phyloP scores from a whole-genome alignment of 1,284 basidiomycete genomes.

The Cryptococcus deneoformans region DNA sequence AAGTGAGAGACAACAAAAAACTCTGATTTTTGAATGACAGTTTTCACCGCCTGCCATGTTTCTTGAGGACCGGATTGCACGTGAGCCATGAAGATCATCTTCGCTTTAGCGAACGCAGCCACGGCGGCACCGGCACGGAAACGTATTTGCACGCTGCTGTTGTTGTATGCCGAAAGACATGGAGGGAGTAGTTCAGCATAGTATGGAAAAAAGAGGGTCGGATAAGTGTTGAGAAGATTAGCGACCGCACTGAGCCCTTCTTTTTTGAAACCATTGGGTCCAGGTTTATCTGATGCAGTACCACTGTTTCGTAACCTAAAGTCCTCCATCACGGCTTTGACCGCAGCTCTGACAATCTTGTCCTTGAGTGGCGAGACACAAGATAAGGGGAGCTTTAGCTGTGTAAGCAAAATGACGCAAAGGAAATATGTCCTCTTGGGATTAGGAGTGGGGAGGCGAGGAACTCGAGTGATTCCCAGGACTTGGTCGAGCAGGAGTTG shows the following conservation, averaged over 20 bases:
- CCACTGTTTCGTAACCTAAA: slow-evolving; percentile 19
- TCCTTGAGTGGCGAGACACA: slow-evolving; percentile 33
- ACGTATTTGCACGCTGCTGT: slow-evolving; percentile 19
- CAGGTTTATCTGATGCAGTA: slow-evolving; percentile 14
- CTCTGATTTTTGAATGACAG: not conserved
- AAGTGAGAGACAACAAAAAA: slow-evolving; percentile 27
- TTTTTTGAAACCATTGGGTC: slow-evolving; percentile 22
- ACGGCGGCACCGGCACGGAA: slow-evolving; percentile 28
- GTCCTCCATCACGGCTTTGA: slow-evolving; percentile 28
- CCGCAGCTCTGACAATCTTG: slow-evolving; percentile 37
- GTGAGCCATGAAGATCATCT: slow-evolving; percentile 21
- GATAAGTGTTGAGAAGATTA: slow-evolving; percentile 40
- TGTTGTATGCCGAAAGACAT: slow-evolving; percentile 27
- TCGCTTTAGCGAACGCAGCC: slow-evolving; percentile 32
- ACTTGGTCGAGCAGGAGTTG: slow-evolving; percentile 38
- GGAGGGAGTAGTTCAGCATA: slow-evolving; percentile 35
- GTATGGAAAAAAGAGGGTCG: slow-evolving; percentile 26
- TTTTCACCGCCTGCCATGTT: slow-evolving; percentile 14
- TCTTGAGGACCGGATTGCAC: slow-evolving; percentile 12
- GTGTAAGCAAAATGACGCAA: slow-evolving; percentile 38
- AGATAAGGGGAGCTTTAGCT: slow-evolving; percentile 32
- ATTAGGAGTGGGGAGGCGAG: slow-evolving; percentile 39
- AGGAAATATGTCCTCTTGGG: slow-evolving; percentile 48
- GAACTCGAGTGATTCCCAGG: slow-evolving; percentile 42
- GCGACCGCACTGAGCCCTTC: slow-evolving; percentile 39